Evolutionary conservation across 768 basidiomycete species (phyloP), one percentile per base, ranked within the genome.

Genomic region (Podaxis carcinomalis): DNA sequence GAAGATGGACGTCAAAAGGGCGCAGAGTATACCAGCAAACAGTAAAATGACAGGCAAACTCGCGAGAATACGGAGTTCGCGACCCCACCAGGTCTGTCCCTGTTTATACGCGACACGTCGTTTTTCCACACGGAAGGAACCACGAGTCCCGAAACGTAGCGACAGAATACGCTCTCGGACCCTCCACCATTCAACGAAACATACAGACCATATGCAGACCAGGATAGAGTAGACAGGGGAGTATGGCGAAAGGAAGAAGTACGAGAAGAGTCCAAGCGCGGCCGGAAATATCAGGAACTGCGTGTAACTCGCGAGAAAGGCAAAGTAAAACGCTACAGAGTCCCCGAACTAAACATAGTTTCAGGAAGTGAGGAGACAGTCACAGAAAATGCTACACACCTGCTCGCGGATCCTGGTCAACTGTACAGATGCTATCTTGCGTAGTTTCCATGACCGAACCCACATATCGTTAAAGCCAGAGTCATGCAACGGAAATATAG

Each of bases 141-240:
- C 90, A 27, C 84, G 84, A 0, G 90, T 92, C 3, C 90, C 89
- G 80, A 92, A 95, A 32, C 86, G 80, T 51, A 94, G 82, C 1
- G 92, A 85, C n/a, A 96, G 77, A 42, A 88, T 85, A 16, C 89
- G 85, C 73, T 98, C 92, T 61, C 84, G 84, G 39, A 97, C 82
- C 28, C 90, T 83, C 96, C 96, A 99, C 78, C 87, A 89, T 72
- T 98, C 95, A 63, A 95, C 89, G 67, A 95, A 96, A 19, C 82
- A 72, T 51, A 93, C 79, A 0, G 90, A 88, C 92, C 95, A 99
- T 2, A 94, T 57, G n/a, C 86, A 83, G 51, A 96, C 75, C 21
- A 91, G 73, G 56, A 81, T 73, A 0, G 93, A 93, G 71, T 94
- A 98, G 3, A 83, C 50, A 10, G 89, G 82, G 7, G 89, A 88